phyloP scores from a whole-genome alignment of 2,329 filamentous ascomycete genomes.

The Hymenoscyphus linearis region DNA sequence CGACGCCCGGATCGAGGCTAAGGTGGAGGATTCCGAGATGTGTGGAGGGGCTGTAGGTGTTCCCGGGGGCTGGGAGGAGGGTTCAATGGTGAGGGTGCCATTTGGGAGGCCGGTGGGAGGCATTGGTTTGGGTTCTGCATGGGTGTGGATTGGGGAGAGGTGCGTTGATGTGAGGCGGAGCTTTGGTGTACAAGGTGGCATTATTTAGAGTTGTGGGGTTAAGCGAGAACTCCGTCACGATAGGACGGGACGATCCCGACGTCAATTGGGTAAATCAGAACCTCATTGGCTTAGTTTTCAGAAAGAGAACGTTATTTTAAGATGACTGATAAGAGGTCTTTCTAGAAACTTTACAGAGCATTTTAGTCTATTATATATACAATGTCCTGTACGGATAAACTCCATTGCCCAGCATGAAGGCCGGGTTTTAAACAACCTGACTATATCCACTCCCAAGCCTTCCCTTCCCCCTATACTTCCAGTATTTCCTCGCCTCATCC shows the following conservation, averaged over 20 bases:
- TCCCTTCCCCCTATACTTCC: slow-evolving; percentile 50
- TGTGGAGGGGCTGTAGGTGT: slow-evolving; percentile 12
- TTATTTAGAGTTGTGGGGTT: slow-evolving; percentile 13
- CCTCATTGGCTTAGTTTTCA: background rate
- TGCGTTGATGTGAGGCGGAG: background rate
- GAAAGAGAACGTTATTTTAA: background rate
- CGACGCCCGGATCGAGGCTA: slow-evolving; percentile 73
- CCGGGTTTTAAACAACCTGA: slow-evolving; percentile 49
- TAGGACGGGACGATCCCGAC: background rate
- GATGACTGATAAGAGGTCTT: background rate
- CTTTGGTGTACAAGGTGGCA: slow-evolving; percentile 8
- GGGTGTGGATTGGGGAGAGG: slow-evolving; percentile 16
- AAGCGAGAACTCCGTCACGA: slow-evolving; percentile 17
- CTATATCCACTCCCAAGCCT: slow-evolving; percentile 58
- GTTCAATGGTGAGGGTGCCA: slow-evolving; percentile 22
- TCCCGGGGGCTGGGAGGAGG: slow-evolving; percentile 11
- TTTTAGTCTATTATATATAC: slow-evolving; percentile 9
- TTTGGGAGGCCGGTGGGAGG: slow-evolving; percentile 32
- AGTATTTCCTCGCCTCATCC: slow-evolving; percentile 85
- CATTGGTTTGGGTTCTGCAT: slow-evolving; percentile 32
- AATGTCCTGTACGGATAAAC: slow-evolving; percentile 1
- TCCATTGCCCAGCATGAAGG: slow-evolving; percentile 9
- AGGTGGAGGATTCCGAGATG: slow-evolving; percentile 66
- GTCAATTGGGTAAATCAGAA: background rate
- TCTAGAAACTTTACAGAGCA: background rate